Conservation (phyloP, 352 stramenopile species). For the Globisporangium recalcitrans region DNA sequence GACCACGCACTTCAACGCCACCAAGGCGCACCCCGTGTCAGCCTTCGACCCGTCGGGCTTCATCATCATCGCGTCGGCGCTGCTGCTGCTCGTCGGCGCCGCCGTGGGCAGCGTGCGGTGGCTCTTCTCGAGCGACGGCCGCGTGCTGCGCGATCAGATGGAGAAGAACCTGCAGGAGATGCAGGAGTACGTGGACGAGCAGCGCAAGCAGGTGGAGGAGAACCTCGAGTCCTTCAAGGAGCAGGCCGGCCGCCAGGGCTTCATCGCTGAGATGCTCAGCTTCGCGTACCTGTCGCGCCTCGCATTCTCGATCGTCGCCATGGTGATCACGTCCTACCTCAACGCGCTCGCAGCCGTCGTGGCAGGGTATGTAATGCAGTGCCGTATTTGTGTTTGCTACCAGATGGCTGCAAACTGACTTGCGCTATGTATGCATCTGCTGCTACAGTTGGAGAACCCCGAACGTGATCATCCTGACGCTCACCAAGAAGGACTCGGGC, state of each 20-base stretch:
- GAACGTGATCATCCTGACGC: constrained; percentile 72
- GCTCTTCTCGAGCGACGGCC: constrained; percentile 31
- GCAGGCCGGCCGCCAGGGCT: constrained; percentile 62
- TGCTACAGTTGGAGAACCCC: constrained; percentile 55
- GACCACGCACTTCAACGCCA: constrained; percentile 77
- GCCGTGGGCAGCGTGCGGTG: constrained; percentile 41
- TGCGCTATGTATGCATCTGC: background rate
- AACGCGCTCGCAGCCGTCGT: constrained; percentile 80
- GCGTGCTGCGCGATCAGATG: constrained; percentile 47
- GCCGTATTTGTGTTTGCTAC: background rate
- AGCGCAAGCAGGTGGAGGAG: constrained; percentile 57
- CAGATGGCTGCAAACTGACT: background rate
- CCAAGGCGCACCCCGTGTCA: constrained; percentile 78
- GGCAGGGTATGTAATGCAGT: constrained; percentile 24
- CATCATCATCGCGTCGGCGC: constrained; percentile 68
- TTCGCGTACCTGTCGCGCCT: constrained; percentile 81
- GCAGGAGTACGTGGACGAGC: constrained; percentile 64
- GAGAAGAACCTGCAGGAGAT: constrained; percentile 78
- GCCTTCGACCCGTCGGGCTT: constrained; percentile 84
- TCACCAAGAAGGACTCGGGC: constrained; percentile 51
- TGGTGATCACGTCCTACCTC: constrained; percentile 80
- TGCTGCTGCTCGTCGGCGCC: constrained; percentile 65
- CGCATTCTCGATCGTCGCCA: constrained; percentile 67
- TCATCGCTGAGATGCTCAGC: constrained; percentile 86
- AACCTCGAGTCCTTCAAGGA: constrained; percentile 71